Evolutionary conservation across 2,329 filamentous ascomycete genomes (phyloP).

Genomic region (Madurella mycetomatis): DNA sequence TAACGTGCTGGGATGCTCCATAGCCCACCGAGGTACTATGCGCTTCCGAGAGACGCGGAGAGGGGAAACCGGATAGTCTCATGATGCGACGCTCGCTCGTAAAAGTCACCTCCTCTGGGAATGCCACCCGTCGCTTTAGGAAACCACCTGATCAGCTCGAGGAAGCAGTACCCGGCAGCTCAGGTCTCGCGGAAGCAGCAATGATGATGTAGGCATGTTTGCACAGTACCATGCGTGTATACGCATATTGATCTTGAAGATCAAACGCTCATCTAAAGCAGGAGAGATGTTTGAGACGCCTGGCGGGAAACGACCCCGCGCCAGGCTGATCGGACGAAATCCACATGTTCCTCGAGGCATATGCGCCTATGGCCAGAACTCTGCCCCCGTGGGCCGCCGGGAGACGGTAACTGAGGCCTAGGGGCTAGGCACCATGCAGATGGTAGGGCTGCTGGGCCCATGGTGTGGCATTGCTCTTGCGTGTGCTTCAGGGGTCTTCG

Average conservation of each 20-base stretch:
- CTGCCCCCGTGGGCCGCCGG: too few species aligned
- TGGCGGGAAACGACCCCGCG: constrained; percentile 6
- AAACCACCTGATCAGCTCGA: background rate
- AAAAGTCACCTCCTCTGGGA: too few species aligned
- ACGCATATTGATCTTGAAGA: background rate
- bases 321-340: constrained; percentile 1
- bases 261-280: background rate
- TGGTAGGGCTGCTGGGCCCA: constrained; percentile 1
- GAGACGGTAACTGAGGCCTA: background rate
- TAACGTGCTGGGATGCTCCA: too few species aligned
- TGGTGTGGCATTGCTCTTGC: constrained; percentile 25
- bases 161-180: constrained; percentile 16
- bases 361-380: background rate
- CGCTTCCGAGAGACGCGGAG: too few species aligned
- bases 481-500: constrained; percentile 15
- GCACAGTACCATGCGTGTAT: background rate
- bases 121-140: background rate
- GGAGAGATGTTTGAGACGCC: background rate
- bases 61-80: too few species aligned
- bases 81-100: too few species aligned
- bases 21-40: too few species aligned
- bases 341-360: background rate
- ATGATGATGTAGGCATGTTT: background rate
- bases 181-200: background rate
- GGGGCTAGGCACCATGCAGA: background rate